Evolutionary conservation across 768 basidiomycete genomes (phyloP).

Genomic region (Mycena chlorophos): DNA sequence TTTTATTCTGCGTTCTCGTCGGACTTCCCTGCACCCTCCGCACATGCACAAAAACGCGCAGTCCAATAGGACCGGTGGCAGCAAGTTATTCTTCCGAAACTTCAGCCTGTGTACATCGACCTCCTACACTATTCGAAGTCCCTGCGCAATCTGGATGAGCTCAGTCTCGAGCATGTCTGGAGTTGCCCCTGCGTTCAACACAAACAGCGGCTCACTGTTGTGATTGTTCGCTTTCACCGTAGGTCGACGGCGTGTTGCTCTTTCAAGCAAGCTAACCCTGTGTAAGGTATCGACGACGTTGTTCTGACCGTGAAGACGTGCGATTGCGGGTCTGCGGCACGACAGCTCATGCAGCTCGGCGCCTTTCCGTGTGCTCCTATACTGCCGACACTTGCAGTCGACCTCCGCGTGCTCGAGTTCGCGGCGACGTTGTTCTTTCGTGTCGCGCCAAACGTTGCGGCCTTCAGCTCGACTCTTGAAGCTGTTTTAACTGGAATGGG

Average conservation of each 20-base stretch:
- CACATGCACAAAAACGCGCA: neutral
- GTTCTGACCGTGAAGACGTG: conserved; percentile 5
- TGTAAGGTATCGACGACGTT: conserved; percentile 2
- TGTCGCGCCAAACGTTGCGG: conserved; percentile 29
- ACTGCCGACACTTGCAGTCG: conserved; percentile 32
- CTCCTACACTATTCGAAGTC: neutral
- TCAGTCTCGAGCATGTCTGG: neutral
- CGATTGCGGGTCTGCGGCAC: conserved; percentile 15
- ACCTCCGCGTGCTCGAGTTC: conserved; percentile 32
- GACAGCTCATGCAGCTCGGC: conserved; percentile 27
- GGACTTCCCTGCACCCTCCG: neutral
- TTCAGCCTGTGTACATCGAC: neutral
- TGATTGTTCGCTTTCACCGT: neutral
- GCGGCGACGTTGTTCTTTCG: conserved; percentile 26
- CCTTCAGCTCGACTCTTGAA: conserved; percentile 31
- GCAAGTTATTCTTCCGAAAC: neutral
- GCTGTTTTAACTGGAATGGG: conserved; percentile 21
- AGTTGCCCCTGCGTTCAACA: neutral
- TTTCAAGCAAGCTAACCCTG: neutral
- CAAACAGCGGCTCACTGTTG: neutral
- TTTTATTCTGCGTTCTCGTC: no score
- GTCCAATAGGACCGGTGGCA: neutral
- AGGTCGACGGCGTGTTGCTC: neutral
- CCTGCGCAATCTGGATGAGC: neutral
- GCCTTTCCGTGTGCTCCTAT: conserved; percentile 32